These are phyloP conservation scores for Aspergillus terreus DNA, from an alignment of 2,329 filamentous ascomycete species.

Conservation along the genomic window DNA sequence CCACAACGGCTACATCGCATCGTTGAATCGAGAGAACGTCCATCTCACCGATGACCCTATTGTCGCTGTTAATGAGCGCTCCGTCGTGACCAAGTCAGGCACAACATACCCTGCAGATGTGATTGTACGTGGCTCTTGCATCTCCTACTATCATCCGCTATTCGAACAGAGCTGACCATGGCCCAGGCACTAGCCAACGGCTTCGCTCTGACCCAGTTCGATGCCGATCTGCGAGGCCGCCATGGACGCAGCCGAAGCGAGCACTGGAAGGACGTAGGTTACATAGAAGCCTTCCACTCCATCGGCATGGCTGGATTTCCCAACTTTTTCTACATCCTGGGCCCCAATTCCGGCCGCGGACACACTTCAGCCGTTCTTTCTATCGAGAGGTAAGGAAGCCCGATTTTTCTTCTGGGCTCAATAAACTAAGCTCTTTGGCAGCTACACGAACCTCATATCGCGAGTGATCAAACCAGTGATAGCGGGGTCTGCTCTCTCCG, in stretches of 20 bases:
- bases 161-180: neutral
- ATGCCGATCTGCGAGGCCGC: slow-evolving; percentile 12
- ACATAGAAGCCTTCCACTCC: slow-evolving; percentile 15
- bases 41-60: slow-evolving; percentile 3
- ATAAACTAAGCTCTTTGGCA: neutral
- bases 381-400: slow-evolving; percentile 11
- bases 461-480: slow-evolving; percentile 12
- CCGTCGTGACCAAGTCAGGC: slow-evolving; percentile 2
- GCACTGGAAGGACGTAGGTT: slow-evolving; percentile 15
- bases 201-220: slow-evolving; percentile 16
- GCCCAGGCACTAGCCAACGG: slow-evolving; percentile 14
- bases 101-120: slow-evolving; percentile 4
- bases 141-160: neutral
- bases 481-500: slow-evolving; percentile 2
- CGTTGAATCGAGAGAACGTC: neutral
- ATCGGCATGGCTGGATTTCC: slow-evolving; percentile 20
- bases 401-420: neutral
- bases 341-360: slow-evolving; percentile 13
- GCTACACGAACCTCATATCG: slow-evolving; percentile 11
- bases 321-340: slow-evolving; percentile 20
- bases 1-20: slow-evolving; percentile 3
- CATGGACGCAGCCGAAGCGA: slow-evolving; percentile 10
- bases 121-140: neutral
- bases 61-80: neutral
- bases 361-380: slow-evolving; percentile 14